Base-by-base conservation (phyloP, 352 stramenopile genomes). In the Peronospora belbahrii region DNA sequence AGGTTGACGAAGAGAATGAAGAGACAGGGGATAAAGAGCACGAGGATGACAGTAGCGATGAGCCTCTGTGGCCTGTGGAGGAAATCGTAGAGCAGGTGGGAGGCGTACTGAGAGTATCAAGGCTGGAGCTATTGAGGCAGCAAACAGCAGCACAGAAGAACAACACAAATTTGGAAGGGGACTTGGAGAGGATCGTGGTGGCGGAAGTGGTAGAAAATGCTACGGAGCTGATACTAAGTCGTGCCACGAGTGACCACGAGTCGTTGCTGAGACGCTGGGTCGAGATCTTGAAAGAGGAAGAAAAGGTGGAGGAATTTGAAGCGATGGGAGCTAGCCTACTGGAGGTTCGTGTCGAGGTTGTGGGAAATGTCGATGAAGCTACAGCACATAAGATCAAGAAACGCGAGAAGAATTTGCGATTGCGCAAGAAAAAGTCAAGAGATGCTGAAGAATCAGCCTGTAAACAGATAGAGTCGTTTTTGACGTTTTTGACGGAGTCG, bases 161-260 rank as follows among this genome's bases (percentile, higher is more conserved):
- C 4, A 59, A 58, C 30, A 23, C 28, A n/a, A 65, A 57, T 24
- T n/a, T 64, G 1, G 46, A 63, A 27, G 59, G 48, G 23, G 50
- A 35, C 1, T 23, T 85, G 14, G 59, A 80, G 42, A 45, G 47
- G 22, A 63, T 69, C 13, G 60, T 83, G 11, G 52, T 70, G 37
- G 51, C 56, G 3, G 74, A 89, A 43, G 52, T 89, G 25, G 55
- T 85, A 11, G 74, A 89, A 20, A 70, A 68, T 37, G 62, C 72
- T 32, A 89, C 77, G 11, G 77, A 89, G 32, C 41, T 89, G 41
- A 43, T 89, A 31, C 50, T 86, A 23, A 74, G 70, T 28, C 65
- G 71, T 42, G 68, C 67, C 4, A 58, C 37, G 0, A 57, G 42
- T 6, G 60, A 57, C 0, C 48, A 84, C 4, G 46, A 72, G 9